These are phyloP conservation scores for Stephanodiscus triporus DNA, from an alignment of 108 stramenopile species.

Conservation along the genomic window DNA sequence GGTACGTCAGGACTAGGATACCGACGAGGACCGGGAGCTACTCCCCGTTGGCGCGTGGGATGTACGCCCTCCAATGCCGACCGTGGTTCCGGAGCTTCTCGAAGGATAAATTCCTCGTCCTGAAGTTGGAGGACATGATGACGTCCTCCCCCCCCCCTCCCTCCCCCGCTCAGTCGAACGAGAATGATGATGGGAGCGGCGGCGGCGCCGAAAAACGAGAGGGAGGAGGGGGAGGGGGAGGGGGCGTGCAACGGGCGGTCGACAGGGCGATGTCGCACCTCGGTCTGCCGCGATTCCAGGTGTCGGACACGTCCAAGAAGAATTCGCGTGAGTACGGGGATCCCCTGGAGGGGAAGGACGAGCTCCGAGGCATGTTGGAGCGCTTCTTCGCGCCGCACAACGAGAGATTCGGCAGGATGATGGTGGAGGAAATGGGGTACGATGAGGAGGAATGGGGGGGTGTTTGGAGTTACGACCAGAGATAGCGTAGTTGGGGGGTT, in stretches of 20 bases:
- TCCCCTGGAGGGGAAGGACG: constrained; percentile 37
- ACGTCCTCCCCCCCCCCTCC: neutral
- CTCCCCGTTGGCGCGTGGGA: constrained; percentile 84
- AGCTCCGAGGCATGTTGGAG: constrained; percentile 38
- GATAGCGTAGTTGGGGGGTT: too few species aligned
- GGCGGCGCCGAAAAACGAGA: neutral
- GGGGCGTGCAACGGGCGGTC: constrained; percentile 56
- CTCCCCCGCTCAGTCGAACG: neutral
- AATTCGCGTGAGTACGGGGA: constrained; percentile 46
- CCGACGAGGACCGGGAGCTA: constrained; percentile 88
- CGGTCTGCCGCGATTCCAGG: constrained; percentile 52
- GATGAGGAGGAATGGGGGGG: constrained; percentile 39
- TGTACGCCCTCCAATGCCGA: constrained; percentile 92
- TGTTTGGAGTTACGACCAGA: constrained; percentile 29
- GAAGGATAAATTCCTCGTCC: constrained; percentile 69
- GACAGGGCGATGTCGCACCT: constrained; percentile 53
- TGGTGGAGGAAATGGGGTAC: constrained; percentile 40
- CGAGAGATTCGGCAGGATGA: constrained; percentile 41
- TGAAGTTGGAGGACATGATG: constrained; percentile 84
- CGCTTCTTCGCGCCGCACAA: constrained; percentile 54
- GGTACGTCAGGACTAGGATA: constrained; percentile 68
- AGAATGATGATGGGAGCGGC: neutral
- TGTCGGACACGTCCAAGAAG: constrained; percentile 41
- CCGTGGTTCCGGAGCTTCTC: constrained; percentile 89
- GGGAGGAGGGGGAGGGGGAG: neutral